Conservation (phyloP, 257 asterid genomes). For the Phtheirospermum japonicum region DNA sequence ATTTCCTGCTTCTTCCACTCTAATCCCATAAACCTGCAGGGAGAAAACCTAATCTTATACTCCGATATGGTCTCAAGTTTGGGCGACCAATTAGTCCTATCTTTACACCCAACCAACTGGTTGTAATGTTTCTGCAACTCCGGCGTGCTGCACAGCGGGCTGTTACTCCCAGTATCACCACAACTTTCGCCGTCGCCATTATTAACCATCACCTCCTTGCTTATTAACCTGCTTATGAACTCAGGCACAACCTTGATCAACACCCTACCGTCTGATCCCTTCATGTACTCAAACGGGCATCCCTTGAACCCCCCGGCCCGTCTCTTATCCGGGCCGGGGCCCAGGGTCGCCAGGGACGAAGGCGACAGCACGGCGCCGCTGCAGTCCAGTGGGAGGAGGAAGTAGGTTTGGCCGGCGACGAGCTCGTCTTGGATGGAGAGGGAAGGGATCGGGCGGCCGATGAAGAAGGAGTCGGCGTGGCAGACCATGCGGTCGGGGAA, state of each 20-base stretch:
- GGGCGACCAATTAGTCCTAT: slow-evolving; percentile 65
- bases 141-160: slow-evolving; percentile 66
- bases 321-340: slow-evolving; percentile 3
- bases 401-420: slow-evolving; percentile 47
- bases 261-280: slow-evolving; percentile 61
- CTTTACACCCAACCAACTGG: slow-evolving; percentile 59
- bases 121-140: slow-evolving; percentile 71
- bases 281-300: slow-evolving; percentile 56
- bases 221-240: slow-evolving; percentile 46
- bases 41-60: slow-evolving; percentile 64
- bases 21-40: slow-evolving; percentile 58
- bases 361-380: slow-evolving; percentile 42
- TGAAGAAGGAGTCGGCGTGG: slow-evolving; percentile 74
- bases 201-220: background rate
- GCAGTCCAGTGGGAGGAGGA: slow-evolving; percentile 67
- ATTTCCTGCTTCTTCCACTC: slow-evolving; percentile 55
- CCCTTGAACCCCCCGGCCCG: slow-evolving; percentile 38
- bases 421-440: slow-evolving; percentile 54
- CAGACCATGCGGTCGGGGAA: slow-evolving; percentile 69
- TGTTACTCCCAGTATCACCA: background rate
- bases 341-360: slow-evolving; percentile 47
- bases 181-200: background rate
- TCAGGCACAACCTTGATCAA: slow-evolving; percentile 62
- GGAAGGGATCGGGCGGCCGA: slow-evolving; percentile 66
- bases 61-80: slow-evolving; percentile 76